Conservation (phyloP, 257 asterid genomes). For the Salvia hispanica region DNA sequence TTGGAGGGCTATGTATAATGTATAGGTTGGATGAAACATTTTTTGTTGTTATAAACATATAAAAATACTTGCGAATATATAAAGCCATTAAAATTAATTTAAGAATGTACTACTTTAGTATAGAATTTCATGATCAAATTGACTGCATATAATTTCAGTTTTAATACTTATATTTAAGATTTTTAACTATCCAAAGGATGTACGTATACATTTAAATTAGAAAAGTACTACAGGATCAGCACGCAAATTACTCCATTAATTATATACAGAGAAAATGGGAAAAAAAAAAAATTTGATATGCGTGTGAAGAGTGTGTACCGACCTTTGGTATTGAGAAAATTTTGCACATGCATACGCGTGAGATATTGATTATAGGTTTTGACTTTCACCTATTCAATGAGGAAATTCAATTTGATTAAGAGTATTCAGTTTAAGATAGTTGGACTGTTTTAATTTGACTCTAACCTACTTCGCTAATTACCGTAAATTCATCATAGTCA, state of each 20-base stretch:
- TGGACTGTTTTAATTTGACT: slow-evolving; percentile 23
- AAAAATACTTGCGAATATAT: too few species aligned
- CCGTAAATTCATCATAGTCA: slow-evolving; percentile 18
- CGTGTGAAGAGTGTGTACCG: background rate
- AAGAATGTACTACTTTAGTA: too few species aligned
- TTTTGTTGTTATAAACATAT: too few species aligned
- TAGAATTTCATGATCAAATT: too few species aligned
- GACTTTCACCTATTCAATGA: slow-evolving; percentile 18
- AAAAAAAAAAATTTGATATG: background rate
- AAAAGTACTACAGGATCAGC: background rate
- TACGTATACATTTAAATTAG: background rate
- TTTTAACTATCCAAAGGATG: too few species aligned
- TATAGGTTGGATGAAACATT: too few species aligned
- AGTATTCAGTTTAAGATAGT: slow-evolving; percentile 5
- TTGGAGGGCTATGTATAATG: too few species aligned
- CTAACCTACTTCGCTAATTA: background rate
- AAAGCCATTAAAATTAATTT: too few species aligned
- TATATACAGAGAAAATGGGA: too few species aligned
- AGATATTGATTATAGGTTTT: background rate
- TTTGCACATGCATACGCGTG: slow-evolving; percentile 22
- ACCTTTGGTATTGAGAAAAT: background rate
- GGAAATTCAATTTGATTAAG: background rate
- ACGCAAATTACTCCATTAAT: background rate
- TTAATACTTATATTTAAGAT: too few species aligned
- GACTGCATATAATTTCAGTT: too few species aligned